phyloP scores from a whole-genome alignment of 179 eudicot species.

The Silene noctiflora region DNA sequence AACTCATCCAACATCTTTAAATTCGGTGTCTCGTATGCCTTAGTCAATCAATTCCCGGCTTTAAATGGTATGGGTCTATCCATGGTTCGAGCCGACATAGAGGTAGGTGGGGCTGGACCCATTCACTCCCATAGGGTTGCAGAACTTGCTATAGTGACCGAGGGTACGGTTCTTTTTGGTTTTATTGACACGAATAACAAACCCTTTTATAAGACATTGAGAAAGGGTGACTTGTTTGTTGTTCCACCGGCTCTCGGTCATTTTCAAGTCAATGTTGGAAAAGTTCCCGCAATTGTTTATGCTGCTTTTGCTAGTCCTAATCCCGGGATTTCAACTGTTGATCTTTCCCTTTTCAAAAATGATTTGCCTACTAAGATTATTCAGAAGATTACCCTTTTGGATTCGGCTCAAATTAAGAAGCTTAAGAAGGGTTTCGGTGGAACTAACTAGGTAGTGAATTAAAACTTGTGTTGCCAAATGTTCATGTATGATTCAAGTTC shows the following conservation, averaged over 20 bases:
- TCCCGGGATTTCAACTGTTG: not conserved
- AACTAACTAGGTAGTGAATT: not conserved
- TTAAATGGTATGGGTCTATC: not conserved
- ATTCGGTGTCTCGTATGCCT: not conserved
- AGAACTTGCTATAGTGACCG: not conserved
- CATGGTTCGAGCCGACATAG: not conserved
- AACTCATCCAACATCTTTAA: not conserved
- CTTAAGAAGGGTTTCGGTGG: conserved; percentile 10
- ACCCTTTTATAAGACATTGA: not conserved
- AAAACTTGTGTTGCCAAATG: no score
- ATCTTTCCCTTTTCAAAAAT: not conserved
- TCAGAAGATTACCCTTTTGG: not conserved
- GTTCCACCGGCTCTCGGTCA: not conserved
- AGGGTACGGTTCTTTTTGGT: not conserved
- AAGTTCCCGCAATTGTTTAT: not conserved
- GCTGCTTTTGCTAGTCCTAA: not conserved
- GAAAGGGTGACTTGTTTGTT: not conserved
- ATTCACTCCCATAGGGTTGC: not conserved
- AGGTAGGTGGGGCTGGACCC: not conserved
- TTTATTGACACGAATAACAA: not conserved
- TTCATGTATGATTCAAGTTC: no score
- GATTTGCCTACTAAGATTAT: conserved; percentile 2
- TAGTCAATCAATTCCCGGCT: not conserved
- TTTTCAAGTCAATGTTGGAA: conserved; percentile 4
- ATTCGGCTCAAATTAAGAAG: not conserved